Evolutionary conservation across 2,329 filamentous ascomycete genomes (phyloP), one percentile per base, ranked within the genome.

Genomic region (Rutstroemia sp.): DNA sequence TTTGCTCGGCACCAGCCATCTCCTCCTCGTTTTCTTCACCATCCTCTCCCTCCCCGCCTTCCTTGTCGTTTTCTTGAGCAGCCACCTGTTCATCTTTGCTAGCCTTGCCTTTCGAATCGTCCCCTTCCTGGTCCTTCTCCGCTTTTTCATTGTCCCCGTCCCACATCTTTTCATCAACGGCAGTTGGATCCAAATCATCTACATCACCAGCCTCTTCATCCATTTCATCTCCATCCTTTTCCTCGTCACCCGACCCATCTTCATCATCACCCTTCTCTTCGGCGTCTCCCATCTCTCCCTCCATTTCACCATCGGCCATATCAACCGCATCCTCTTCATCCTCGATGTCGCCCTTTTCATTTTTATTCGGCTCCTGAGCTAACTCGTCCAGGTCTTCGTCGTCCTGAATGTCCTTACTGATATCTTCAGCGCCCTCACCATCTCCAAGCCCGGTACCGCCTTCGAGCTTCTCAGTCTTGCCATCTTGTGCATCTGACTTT

Each of bases 161-260:
- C 94, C 94, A 99, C 81, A 97, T 91, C 77, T 97, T 99, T 74
- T 99, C 95, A 69, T 99, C 95, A 1, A 97, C 88, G 19, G 92
- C 89, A 16, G 85, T 88, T 12, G 90, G 87, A 64, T 96, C 92
- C 44, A 96, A 77, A 66, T 95, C 90, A 73, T 96, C 90, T 10
- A 97, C 91, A 66, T 91, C 88, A 1, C 92, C 94, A 5, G 88
- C 82, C 71, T 97, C 90, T 65, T 96, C 92, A 62, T 96, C 91
- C 69, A 95, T 86, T 51, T 90, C 86, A n/a, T 86, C 38, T 4
- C 27, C 76, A 34, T 85, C 80, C 45, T 84, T 81, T 25, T 88
- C 80, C 34, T 83, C 81, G 52, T 86, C 80, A 42, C 80, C 81
- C 18, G 83, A 81, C 21, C 82, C 82, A 1, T 80, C 81, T n/a